Evolutionary conservation across 1,284 basidiomycete genomes (phyloP).

Genomic region (Chalciporus sp.): DNA sequence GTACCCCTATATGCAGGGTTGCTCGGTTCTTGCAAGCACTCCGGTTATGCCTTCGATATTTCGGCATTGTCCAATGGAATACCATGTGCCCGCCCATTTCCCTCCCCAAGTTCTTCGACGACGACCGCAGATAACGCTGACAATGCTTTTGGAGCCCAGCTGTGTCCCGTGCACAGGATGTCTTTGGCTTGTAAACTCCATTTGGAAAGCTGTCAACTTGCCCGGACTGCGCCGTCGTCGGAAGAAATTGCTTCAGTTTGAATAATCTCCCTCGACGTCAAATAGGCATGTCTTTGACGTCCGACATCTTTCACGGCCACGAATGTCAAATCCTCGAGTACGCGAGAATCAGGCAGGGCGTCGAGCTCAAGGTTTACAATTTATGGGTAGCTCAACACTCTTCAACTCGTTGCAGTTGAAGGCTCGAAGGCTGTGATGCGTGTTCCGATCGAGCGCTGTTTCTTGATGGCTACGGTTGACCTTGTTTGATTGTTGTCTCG

Average conservation of each 20-base stretch:
- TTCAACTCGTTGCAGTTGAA: too few species aligned
- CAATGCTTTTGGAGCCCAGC: too few species aligned
- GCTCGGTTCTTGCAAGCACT: slow-evolving; percentile 1
- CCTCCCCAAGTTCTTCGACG: neutral
- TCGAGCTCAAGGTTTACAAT: too few species aligned
- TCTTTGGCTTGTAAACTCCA: neutral
- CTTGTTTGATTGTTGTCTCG: too few species aligned
- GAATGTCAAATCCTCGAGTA: too few species aligned
- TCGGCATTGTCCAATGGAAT: slow-evolving; percentile 2
- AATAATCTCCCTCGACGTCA: neutral
- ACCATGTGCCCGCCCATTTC: neutral
- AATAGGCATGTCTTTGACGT: too few species aligned
- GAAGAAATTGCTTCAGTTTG: neutral
- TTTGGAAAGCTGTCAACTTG: neutral
- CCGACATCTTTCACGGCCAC: neutral
- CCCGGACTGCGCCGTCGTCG: neutral
- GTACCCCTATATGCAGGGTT: neutral
- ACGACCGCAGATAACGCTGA: neutral
- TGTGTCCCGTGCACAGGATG: neutral
- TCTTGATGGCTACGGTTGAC: too few species aligned
- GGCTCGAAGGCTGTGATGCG: too few species aligned
- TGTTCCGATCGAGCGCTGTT: too few species aligned
- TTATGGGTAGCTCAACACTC: too few species aligned
- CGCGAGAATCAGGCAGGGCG: too few species aligned
- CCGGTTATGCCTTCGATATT: neutral